Conservation (phyloP, 768 basidiomycete genomes). For the Calocybe gangraenosa region DNA sequence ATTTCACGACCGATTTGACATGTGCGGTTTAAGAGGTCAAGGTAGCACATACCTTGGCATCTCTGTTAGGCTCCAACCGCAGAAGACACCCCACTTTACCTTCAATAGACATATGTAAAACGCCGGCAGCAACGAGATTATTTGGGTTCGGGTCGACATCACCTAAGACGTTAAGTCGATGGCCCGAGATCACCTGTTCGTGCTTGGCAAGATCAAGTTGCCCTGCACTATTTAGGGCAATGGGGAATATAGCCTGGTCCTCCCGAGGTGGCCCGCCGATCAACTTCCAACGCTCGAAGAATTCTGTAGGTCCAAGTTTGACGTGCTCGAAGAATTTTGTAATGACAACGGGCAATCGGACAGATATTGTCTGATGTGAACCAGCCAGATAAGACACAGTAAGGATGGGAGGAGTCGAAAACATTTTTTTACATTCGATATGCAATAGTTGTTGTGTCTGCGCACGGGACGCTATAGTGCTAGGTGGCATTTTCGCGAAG, state of each 20-base stretch:
- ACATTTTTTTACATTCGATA: conserved; percentile 90
- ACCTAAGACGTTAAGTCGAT: conserved; percentile 70
- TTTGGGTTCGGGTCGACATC: conserved; percentile 92
- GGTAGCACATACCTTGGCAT: conserved; percentile 72
- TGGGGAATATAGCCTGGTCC: conserved; percentile 83
- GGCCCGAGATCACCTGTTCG: conserved; percentile 72
- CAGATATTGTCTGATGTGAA: conserved; percentile 79
- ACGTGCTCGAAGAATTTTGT: conserved; percentile 95
- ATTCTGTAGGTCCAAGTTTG: conserved; percentile 74
- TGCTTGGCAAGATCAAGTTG: conserved; percentile 74
- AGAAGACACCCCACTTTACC: conserved; percentile 96
- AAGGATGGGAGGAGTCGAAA: conserved; percentile 72
- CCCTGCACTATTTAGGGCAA: conserved; percentile 60
- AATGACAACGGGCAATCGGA: conserved; percentile 82
- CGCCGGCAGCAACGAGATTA: conserved; percentile 94
- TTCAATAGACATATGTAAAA: conserved; percentile 84
- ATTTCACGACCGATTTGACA: background rate
- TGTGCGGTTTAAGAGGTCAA: background rate
- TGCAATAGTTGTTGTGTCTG: conserved; percentile 94
- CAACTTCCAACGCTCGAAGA: conserved; percentile 98
- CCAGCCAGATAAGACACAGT: conserved; percentile 90
- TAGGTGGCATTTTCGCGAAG: conserved; percentile 90
- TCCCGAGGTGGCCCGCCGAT: conserved; percentile 96
- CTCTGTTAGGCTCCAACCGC: conserved; percentile 90
- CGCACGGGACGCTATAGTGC: conserved; percentile 71